phyloP scores from a whole-genome alignment of 352 stramenopile species.

The Pythium volutum region DNA sequence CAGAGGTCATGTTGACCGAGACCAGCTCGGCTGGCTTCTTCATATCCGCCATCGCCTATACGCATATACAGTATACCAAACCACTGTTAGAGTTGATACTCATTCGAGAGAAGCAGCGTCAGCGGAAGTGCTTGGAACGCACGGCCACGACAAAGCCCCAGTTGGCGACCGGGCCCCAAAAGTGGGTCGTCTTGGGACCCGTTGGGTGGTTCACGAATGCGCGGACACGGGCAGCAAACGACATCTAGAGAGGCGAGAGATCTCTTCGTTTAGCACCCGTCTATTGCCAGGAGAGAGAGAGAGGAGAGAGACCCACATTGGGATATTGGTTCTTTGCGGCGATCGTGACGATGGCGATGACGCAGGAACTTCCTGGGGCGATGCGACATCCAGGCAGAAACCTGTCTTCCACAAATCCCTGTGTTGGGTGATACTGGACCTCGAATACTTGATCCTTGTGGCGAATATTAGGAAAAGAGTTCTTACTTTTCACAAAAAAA shows the following conservation, averaged over 20 bases:
- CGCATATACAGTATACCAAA: conserved; percentile 2
- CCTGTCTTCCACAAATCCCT: not conserved
- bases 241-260: conserved; percentile 9
- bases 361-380: not conserved
- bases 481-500: not conserved
- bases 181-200: conserved; percentile 85
- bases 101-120: not conserved
- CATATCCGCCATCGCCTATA: conserved; percentile 79
- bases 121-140: conserved; percentile 22
- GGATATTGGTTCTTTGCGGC: not conserved
- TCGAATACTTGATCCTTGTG: not conserved
- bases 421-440: conserved; percentile 10
- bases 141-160: conserved; percentile 87
- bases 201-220: conserved; percentile 80
- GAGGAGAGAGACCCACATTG: not conserved
- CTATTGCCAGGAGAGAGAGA: not conserved
- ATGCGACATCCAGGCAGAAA: not conserved
- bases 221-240: conserved; percentile 46
- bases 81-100: not conserved
- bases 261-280: not conserved
- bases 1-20: conserved; percentile 85
- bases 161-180: conserved; percentile 87
- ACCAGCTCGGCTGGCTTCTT: conserved; percentile 81
- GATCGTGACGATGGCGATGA: conserved; percentile 15
- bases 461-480: not conserved